Evolutionary conservation across 208 protist species (phyloP).

Genomic region (Trypanosoma congolense): DNA sequence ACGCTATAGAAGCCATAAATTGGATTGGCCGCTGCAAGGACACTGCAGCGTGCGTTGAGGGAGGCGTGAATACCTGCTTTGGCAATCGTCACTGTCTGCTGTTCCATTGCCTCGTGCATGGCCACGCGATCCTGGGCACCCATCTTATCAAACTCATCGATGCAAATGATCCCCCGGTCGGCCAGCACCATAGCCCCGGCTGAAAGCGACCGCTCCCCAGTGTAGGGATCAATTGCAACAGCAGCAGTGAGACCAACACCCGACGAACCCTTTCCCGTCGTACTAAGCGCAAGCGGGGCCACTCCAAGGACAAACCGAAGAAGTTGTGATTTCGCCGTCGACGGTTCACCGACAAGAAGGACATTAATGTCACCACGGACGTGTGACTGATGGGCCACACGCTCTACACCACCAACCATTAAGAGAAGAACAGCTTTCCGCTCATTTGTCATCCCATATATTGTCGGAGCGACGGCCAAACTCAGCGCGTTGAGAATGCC

Average conservation of each 20-base stretch:
- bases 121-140: slow-evolving; percentile 92
- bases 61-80: slow-evolving; percentile 99
- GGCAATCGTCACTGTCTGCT: slow-evolving; percentile 99
- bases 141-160: slow-evolving; percentile 99
- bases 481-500: slow-evolving; percentile 80
- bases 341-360: slow-evolving; percentile 99
- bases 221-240: slow-evolving; percentile 96
- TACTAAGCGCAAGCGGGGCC: slow-evolving; percentile 96
- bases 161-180: slow-evolving; percentile 98
- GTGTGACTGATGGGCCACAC: slow-evolving; percentile 91
- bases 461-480: slow-evolving; percentile 95
- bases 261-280: slow-evolving; percentile 96
- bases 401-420: slow-evolving; percentile 96
- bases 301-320: slow-evolving; percentile 95
- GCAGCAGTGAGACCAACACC: slow-evolving; percentile 99
- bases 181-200: slow-evolving; percentile 99
- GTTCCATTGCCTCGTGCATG: slow-evolving; percentile 99
- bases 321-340: slow-evolving; percentile 99
- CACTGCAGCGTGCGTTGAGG: slow-evolving; percentile 98
- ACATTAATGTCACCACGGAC: slow-evolving; percentile 99
- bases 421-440: slow-evolving; percentile 96
- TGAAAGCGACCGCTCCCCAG: slow-evolving; percentile 94
- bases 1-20: slow-evolving; percentile 98
- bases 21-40: slow-evolving; percentile 99
- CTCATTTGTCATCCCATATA: slow-evolving; percentile 96